Conservation (phyloP, 257 asterid genomes). For the Orobanche coerulescens region DNA sequence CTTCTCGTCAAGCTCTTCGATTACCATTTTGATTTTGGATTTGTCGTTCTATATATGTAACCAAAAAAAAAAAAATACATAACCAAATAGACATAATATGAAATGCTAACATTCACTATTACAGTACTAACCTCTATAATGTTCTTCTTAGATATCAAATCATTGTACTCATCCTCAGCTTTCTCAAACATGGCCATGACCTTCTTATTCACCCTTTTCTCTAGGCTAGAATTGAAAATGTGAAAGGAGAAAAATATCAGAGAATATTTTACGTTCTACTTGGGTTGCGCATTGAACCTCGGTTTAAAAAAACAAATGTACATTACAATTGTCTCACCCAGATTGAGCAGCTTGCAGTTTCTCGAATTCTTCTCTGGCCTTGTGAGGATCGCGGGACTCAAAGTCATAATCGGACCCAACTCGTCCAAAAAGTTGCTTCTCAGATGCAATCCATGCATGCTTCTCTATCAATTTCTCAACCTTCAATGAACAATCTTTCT, state of each 20-base stretch:
- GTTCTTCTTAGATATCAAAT: conserved; percentile 82
- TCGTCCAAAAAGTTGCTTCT: conserved; percentile 90
- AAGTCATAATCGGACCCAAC: conserved; percentile 93
- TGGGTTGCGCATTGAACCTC: not conserved
- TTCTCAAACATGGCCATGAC: conserved; percentile 98
- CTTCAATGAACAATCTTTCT: conserved; percentile 67
- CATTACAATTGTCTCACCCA: conserved; percentile 50
- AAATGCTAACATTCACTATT: conserved; percentile 10
- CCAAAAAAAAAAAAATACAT: conserved; percentile 10
- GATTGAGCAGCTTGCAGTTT: conserved; percentile 80
- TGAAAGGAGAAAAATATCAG: conserved; percentile 19
- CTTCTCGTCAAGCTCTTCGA: conserved; percentile 98
- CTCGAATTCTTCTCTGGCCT: conserved; percentile 62
- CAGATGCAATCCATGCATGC: conserved; percentile 88
- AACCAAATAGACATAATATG: conserved; percentile 22
- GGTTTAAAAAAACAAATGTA: not conserved
- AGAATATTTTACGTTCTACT: not conserved
- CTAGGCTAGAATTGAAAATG: conserved; percentile 52
- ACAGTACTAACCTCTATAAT: conserved; percentile 71
- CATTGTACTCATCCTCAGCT: conserved; percentile 96
- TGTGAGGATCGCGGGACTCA: conserved; percentile 61
- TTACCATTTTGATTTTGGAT: conserved; percentile 85
- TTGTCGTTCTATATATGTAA: conserved; percentile 84
- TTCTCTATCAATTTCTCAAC: conserved; percentile 86
- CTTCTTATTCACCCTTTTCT: conserved; percentile 96